These are phyloP conservation scores for Chlorociboria aeruginascens DNA, from an alignment of 495 filamentous ascomycete genomes.

Conservation along the genomic window DNA sequence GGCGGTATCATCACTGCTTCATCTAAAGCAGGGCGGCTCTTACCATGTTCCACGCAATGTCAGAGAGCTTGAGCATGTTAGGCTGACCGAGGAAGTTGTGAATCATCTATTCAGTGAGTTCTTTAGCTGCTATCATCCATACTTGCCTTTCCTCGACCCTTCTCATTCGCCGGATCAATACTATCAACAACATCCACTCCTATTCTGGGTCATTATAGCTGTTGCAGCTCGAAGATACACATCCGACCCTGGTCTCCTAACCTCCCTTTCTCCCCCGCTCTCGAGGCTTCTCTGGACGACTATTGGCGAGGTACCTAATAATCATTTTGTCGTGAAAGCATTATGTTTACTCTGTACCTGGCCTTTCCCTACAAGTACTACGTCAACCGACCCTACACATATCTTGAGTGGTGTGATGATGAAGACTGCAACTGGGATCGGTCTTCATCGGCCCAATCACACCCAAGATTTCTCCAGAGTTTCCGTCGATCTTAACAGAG, in stretches of 20 bases:
- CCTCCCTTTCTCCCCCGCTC: constrained; percentile 57
- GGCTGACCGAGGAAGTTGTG: constrained; percentile 59
- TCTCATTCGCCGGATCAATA: constrained; percentile 62
- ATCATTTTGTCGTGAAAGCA: constrained; percentile 83
- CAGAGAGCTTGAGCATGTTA: constrained; percentile 59
- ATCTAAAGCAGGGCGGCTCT: constrained; percentile 51
- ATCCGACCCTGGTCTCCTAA: constrained; percentile 52
- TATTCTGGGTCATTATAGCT: constrained; percentile 81
- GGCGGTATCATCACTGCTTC: constrained; percentile 70
- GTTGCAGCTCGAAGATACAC: constrained; percentile 69
- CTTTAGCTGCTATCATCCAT: constrained; percentile 75
- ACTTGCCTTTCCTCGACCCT: constrained; percentile 69
- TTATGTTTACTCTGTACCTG: constrained; percentile 82
- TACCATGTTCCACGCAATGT: constrained; percentile 33
- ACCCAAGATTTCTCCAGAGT: constrained; percentile 83
- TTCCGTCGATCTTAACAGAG: constrained; percentile 68
- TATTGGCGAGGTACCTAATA: constrained; percentile 70
- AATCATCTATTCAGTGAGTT: constrained; percentile 68
- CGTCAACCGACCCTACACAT: constrained; percentile 77
- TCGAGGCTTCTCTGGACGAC: constrained; percentile 72
- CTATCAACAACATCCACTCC: constrained; percentile 56
- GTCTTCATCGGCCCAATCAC: constrained; percentile 80
- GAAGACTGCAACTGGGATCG: constrained; percentile 83
- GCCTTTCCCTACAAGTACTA: constrained; percentile 81
- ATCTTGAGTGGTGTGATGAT: constrained; percentile 88